Base-by-base conservation (phyloP, 371 early-diverging fungal species). In the Mortierella sp. region DNA sequence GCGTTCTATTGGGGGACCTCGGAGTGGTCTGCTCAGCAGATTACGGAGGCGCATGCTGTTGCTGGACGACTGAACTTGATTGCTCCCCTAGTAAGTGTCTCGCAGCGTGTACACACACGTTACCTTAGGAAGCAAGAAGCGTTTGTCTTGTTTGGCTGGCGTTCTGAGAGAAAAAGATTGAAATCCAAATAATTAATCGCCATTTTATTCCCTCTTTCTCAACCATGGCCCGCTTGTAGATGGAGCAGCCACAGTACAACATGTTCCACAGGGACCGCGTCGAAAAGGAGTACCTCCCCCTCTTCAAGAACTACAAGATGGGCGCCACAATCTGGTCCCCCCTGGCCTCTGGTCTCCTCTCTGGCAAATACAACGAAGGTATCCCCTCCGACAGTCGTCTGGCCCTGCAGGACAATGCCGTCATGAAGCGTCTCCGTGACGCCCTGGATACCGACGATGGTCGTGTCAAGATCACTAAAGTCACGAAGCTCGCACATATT, bases 1-100 rank as follows among this genome's bases (percentile, higher is more conserved):
- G 95, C 96, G 6, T 91, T 96, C 59, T 96, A 96, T 88, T 96
- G 96, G 96, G 96, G 95, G 1, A 95, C 96, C 3, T 93, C 93
- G 46, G 97, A 97, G 89, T 97, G 97, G 97, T 92, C 93, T 31
- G 92, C 95, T 0, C 93, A 94, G 83, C 92, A 96, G 83, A 91
- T 97, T 76, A 90, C 91, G 24, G 96, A 97, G 77, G 97, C 97
- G 5, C 91, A 93, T 73, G 86, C 89, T 48, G 91, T 96, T 21
- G 96, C 96, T 8, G 88, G 92, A 37, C 84, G 90, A 54, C 79
- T 96, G n/a, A 88, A 90, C 24, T 81, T 96, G 50, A 93, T 96
- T 64, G 92, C 91, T 21, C 96, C 96, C 19, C 86, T 95, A 81
- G 90, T 91, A 72, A 75, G 85, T n/a, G 3, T 13, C 3, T 71